Evolutionary conservation across 1,139 yeast species (phyloP).

Genomic region (Kodamaea suecica): DNA sequence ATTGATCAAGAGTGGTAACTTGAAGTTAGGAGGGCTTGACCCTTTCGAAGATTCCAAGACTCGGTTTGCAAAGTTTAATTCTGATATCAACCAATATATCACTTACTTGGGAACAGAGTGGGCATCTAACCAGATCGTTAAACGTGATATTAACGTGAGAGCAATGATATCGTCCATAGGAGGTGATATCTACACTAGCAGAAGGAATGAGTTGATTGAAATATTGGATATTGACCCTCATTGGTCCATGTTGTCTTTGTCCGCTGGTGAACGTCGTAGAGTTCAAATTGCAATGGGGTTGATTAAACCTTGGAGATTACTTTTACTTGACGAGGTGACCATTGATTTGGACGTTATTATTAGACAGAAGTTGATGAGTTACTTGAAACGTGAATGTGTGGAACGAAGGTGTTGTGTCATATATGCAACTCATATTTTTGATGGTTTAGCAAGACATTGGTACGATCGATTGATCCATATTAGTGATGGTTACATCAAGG

Average conservation of each 20-base stretch:
- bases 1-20: constrained; percentile 66
- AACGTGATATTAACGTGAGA: constrained; percentile 85
- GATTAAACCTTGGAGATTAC: constrained; percentile 81
- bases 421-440: constrained; percentile 96
- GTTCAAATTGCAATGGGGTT: constrained; percentile 95
- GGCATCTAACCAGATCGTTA: constrained; percentile 89
- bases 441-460: constrained; percentile 81
- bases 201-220: constrained; percentile 72
- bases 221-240: constrained; percentile 78
- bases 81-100: constrained; percentile 44
- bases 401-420: constrained; percentile 66
- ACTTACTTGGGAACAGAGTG: constrained; percentile 96
- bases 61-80: constrained; percentile 36
- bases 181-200: constrained; percentile 65
- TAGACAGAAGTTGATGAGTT: constrained; percentile 66
- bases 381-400: constrained; percentile 67
- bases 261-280: constrained; percentile 93
- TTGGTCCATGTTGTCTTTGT: constrained; percentile 90
- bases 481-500: constrained; percentile 54
- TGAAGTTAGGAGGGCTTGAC: constrained; percentile 74
- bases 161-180: constrained; percentile 80
- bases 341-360: constrained; percentile 94
- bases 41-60: constrained; percentile 72
- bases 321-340: constrained; percentile 89
- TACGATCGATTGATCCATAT: constrained; percentile 84